phyloP scores from a whole-genome alignment of 768 basidiomycete species.

The Pulveroboletus sp. region DNA sequence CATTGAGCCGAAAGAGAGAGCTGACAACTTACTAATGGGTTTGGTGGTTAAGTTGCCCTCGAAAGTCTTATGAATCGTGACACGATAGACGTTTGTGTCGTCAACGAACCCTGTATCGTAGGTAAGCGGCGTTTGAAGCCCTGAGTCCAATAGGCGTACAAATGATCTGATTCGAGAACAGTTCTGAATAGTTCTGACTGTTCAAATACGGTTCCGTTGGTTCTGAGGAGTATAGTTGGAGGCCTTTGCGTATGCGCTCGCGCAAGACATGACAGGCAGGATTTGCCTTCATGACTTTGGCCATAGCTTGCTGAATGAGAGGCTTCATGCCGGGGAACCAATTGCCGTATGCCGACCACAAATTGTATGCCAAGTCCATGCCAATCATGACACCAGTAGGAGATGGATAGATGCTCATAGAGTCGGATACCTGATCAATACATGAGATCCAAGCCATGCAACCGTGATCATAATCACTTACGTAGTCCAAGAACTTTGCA shows the following conservation, averaged over 20 bases:
- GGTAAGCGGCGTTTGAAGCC: constrained; percentile 4
- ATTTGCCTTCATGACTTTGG: constrained; percentile 99
- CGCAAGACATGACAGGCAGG: constrained; percentile 96
- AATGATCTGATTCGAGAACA: constrained; percentile 98
- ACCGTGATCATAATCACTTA: constrained; percentile 30
- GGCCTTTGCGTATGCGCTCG: constrained; percentile 97
- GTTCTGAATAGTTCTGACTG: constrained; percentile 94
- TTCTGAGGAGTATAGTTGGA: constrained; percentile 97
- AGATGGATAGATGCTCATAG: constrained; percentile 98
- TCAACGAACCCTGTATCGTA: constrained; percentile 87
- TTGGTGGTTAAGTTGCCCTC: constrained; percentile 99
- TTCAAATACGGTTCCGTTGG: constrained; percentile 99
- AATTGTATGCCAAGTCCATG: constrained; percentile 96
- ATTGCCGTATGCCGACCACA: constrained; percentile 98
- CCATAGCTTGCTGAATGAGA: constrained; percentile 97
- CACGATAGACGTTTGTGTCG: constrained; percentile 99
- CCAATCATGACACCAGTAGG: constrained; percentile 99
- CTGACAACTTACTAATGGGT: constrained; percentile 71
- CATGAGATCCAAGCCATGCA: constrained; percentile 2
- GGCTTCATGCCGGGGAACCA: constrained; percentile 99
- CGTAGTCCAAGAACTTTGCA: constrained; percentile 98
- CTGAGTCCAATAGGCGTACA: constrained; percentile 42
- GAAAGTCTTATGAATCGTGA: constrained; percentile 99
- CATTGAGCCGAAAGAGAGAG: background rate
- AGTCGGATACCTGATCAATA: constrained; percentile 70